These are phyloP conservation scores for Tulasnella sp. DNA, from an alignment of 768 basidiomycete species.

Conservation along the genomic window DNA sequence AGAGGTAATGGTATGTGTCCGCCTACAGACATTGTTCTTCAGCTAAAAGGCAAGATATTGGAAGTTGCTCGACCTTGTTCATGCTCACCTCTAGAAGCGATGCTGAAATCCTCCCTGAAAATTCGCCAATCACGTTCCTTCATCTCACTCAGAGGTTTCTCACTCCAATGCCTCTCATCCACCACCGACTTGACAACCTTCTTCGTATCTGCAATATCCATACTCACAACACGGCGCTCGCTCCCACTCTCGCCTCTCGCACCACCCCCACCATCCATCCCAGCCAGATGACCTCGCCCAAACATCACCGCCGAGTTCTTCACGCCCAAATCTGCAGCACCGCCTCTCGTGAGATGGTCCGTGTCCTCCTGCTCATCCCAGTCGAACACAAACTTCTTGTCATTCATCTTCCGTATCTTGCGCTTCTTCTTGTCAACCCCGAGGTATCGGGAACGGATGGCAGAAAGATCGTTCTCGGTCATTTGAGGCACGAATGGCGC, in stretches of 20 bases:
- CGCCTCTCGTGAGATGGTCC: constrained; percentile 28
- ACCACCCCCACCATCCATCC: constrained; percentile 56
- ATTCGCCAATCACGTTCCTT: constrained; percentile 98
- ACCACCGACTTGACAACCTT: constrained; percentile 69
- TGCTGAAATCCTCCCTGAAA: constrained; percentile 97
- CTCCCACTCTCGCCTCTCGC: constrained; percentile 8
- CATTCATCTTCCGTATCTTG: constrained; percentile 88
- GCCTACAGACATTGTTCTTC: constrained; percentile 36
- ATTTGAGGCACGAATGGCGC: constrained; percentile 46
- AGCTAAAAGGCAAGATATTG: not conserved
- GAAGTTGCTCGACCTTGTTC: not conserved
- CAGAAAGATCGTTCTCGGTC: constrained; percentile 67
- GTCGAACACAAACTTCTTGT: constrained; percentile 97
- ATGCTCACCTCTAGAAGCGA: constrained; percentile 71
- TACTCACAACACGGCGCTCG: constrained; percentile 35
- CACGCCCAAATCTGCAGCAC: constrained; percentile 7
- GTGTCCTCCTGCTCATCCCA: constrained; percentile 98
- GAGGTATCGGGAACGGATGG: constrained; percentile 86
- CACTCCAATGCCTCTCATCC: constrained; percentile 96
- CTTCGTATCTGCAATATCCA: constrained; percentile 68
- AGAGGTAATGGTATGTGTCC: constrained; percentile 90
- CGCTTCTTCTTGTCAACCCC: constrained; percentile 92
- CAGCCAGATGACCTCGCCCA: constrained; percentile 70
- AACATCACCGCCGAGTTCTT: constrained; percentile 67
- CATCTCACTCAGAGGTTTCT: constrained; percentile 86